phyloP scores from a whole-genome alignment of 345 rosid species.

The Gossypium herbaceum region DNA sequence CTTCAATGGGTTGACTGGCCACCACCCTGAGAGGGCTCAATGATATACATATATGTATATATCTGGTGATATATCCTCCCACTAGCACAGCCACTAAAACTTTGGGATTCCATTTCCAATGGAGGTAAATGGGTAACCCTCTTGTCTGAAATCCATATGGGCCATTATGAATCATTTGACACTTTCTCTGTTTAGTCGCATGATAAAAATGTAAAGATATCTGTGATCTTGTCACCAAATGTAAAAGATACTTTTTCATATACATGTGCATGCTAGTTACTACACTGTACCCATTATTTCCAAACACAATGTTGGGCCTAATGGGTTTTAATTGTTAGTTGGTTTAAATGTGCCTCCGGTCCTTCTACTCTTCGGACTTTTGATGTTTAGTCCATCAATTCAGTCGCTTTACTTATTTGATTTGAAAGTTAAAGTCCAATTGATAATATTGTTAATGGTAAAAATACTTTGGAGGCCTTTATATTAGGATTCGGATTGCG shows the following conservation, averaged over 20 bases:
- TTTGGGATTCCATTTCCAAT: slow-evolving; percentile 13
- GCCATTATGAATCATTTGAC: slow-evolving; percentile 32
- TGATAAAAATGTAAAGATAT: slow-evolving; percentile 22
- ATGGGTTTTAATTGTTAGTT: background rate
- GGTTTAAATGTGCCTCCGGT: too few relatives aligned
- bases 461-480: too few relatives aligned
- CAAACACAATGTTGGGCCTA: background rate
- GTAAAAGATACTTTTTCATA: slow-evolving; percentile 7
- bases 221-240: slow-evolving; percentile 20
- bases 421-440: too few relatives aligned
- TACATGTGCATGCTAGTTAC: slow-evolving; percentile 13
- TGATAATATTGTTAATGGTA: too few relatives aligned
- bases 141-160: slow-evolving; percentile 34
- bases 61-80: slow-evolving; percentile 26
- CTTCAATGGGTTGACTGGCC: slow-evolving; percentile 35
- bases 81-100: slow-evolving; percentile 48
- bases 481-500: too few relatives aligned
- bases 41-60: too few relatives aligned
- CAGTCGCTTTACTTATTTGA: too few relatives aligned
- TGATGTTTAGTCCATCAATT: too few relatives aligned
- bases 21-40: slow-evolving; percentile 17
- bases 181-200: slow-evolving; percentile 24
- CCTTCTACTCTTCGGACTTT: too few relatives aligned
- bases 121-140: slow-evolving; percentile 46
- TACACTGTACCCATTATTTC: slow-evolving; percentile 16